A percentile compares a stretch with the other conserved stretches of the same genome.
These are phyloP conservation scores for Alternaria arborescens DNA, from an alignment of 2,329 filamentous ascomycete genomes.

Conservation along the genomic window DNA sequence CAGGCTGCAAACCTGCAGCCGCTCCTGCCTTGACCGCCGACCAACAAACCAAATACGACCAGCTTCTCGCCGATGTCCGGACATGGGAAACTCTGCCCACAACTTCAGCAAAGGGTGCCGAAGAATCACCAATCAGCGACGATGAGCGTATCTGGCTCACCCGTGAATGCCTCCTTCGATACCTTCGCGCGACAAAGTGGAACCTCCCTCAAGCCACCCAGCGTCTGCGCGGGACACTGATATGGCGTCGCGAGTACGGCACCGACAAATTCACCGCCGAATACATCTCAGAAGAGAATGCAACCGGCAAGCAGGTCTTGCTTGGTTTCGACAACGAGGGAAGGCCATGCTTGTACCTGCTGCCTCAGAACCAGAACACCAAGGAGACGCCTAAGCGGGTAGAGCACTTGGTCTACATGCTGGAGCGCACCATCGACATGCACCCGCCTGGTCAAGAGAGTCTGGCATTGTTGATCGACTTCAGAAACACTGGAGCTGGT, in stretches of 20 bases:
- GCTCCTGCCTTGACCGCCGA: conserved; percentile 73
- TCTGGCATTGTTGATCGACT: conserved; percentile 88
- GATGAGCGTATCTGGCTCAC: conserved; percentile 89
- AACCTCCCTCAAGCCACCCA: conserved; percentile 75
- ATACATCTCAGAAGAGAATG: conserved; percentile 91
- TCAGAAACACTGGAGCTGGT: conserved; percentile 78
- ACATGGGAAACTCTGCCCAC: conserved; percentile 75
- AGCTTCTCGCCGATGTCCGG: conserved; percentile 74
- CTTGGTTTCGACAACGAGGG: conserved; percentile 86
- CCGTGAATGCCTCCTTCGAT: conserved; percentile 88
- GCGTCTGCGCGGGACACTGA: conserved; percentile 80
- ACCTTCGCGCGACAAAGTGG: conserved; percentile 93
- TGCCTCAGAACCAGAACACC: conserved; percentile 92
- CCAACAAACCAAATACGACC: conserved; percentile 82
- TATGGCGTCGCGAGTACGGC: conserved; percentile 92
- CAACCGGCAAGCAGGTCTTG: conserved; percentile 93
- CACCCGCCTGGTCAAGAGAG: conserved; percentile 89
- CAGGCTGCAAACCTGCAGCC: conserved; percentile 65
- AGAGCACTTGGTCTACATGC: conserved; percentile 94
- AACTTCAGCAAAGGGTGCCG: conserved; percentile 66
- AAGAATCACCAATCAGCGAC: conserved; percentile 73
- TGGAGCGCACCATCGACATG: conserved; percentile 87
- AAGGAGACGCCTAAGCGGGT: conserved; percentile 85
- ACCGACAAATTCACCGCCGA: conserved; percentile 78
- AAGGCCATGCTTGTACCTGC: conserved; percentile 90